Evolutionary conservation across 805 yeast species (phyloP).

Genomic region (Yarrowia hollandica): DNA sequence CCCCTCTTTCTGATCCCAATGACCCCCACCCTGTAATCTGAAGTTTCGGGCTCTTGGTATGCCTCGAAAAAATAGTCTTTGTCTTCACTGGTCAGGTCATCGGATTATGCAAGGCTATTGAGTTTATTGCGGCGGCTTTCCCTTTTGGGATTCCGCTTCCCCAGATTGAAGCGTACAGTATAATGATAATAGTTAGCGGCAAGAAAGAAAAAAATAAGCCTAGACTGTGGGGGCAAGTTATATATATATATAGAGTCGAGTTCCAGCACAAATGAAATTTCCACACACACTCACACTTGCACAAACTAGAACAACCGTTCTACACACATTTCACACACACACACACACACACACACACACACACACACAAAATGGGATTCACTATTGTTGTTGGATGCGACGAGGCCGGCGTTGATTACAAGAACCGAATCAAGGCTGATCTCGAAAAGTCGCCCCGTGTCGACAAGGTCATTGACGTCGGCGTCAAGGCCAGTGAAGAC

Average conservation of each 20-base stretch:
- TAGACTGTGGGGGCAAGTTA: not conserved
- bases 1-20: slow-evolving; percentile 7
- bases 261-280: not conserved
- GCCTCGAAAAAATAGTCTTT: not conserved
- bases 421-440: slow-evolving; percentile 44
- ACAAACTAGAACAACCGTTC: too few relatives aligned
- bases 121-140: slow-evolving; percentile 23
- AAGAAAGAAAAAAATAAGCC: too few relatives aligned
- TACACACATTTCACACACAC: not conserved
- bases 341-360: not conserved
- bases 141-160: slow-evolving; percentile 5
- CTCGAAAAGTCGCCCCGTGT: slow-evolving; percentile 41
- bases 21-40: slow-evolving; percentile 17
- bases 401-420: slow-evolving; percentile 50
- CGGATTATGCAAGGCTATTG: slow-evolving; percentile 3
- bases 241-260: not conserved
- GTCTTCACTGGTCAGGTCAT: slow-evolving; percentile 10
- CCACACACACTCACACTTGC: too few relatives aligned
- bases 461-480: slow-evolving; percentile 45
- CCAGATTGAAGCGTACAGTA: not conserved
- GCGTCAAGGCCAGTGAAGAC: slow-evolving; percentile 43
- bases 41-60: too few relatives aligned
- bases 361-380: slow-evolving; percentile 27
- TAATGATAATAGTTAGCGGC: too few relatives aligned
- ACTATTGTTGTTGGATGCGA: slow-evolving; percentile 47